Base-by-base conservation (phyloP, 2,329 filamentous ascomycete species). In the Sarocladium brachiariae region DNA sequence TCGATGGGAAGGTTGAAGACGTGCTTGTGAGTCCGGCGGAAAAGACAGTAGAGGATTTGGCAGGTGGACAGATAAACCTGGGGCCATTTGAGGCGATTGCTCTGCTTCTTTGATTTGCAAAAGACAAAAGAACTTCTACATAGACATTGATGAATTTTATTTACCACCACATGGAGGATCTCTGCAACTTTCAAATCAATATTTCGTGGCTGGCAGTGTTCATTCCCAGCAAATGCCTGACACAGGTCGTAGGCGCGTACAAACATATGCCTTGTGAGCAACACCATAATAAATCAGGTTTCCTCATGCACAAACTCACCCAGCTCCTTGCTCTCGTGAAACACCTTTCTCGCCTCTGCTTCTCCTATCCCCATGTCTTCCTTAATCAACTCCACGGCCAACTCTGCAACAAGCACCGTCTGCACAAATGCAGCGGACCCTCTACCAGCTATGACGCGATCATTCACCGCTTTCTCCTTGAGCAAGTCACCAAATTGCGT, bases 401-500 rank as follows among this genome's bases (percentile, higher is more conserved):
- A 61, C 63, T 95, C 90, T 0, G 88, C 87, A 21, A 95, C 87
- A 54, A 95, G 69, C 1, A 92, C 87, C 1, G 76, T 74, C 65
- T 90, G 85, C 2, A 90, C 80, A 58, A 85, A 92, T 21, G 76
- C 77, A 4, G 80, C 80, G 31, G 84, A 76, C 1, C 86, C 85
- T 27, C 84, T 74, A 1, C 78, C 78, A 13, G 84, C 78, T 52
- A 91, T 78, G 16, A 89, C 71, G 14, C 73, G 69, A 61, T 92
- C 87, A 49, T 76, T 72, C 14, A 82, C 70, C 2, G 84, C 80
- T 50, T 79, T 74, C 56, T 77, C 72, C 52, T 84, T 81, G 25
- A 92, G 66, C 54, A 78, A 65, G 8, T 72, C 63, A 13, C 77
- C 79, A 62, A 88, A 83, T 43, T 73, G 72, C 3, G 68, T 61